Percentiles rank a stretch among this genome's conserved stretches.
phyloP scores from a whole-genome alignment of 208 protist genomes.

The Zelonia costaricensis region DNA sequence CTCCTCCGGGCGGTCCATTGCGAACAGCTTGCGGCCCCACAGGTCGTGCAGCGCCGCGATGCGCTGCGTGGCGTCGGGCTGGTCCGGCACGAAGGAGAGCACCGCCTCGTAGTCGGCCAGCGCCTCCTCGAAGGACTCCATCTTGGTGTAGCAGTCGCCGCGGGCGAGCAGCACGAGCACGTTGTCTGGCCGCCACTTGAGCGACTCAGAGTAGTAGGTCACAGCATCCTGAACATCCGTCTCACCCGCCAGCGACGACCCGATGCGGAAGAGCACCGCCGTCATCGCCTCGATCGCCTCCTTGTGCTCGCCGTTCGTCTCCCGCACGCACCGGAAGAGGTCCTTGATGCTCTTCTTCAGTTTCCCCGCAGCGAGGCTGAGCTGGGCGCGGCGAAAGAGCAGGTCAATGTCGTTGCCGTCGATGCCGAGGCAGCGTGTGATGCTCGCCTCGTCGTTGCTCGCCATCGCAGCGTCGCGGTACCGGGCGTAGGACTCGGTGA shows the following conservation, averaged over 20 bases:
- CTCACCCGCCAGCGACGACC: slow-evolving; percentile 48
- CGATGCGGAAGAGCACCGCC: slow-evolving; percentile 76
- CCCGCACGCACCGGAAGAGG: slow-evolving; percentile 81
- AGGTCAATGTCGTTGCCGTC: slow-evolving; percentile 76
- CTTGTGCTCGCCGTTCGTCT: slow-evolving; percentile 80
- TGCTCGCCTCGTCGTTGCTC: slow-evolving; percentile 62
- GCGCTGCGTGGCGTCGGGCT: slow-evolving; percentile 50
- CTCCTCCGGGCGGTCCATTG: slow-evolving; percentile 41
- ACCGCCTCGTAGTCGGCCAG: slow-evolving; percentile 74
- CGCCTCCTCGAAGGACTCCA: slow-evolving; percentile 76
- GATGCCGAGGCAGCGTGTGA: slow-evolving; percentile 81
- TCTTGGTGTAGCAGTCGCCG: slow-evolving; percentile 84
- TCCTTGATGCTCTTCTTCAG: slow-evolving; percentile 78
- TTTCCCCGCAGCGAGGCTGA: slow-evolving; percentile 59
- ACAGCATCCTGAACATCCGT: slow-evolving; percentile 62
- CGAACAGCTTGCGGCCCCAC: slow-evolving; percentile 75
- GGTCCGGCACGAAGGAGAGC: slow-evolving; percentile 52
- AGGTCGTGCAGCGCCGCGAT: slow-evolving; percentile 85
- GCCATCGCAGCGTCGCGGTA: slow-evolving; percentile 76
- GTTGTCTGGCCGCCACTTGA: slow-evolving; percentile 87
- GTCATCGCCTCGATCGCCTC: slow-evolving; percentile 85
- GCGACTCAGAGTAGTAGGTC: slow-evolving; percentile 86
- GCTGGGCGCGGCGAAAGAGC: slow-evolving; percentile 70
- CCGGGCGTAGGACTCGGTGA: slow-evolving; percentile 59
- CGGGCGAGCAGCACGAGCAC: slow-evolving; percentile 79